Percentiles rank a stretch among this genome's conserved stretches.
phyloP scores from a whole-genome alignment of 257 asterid species.

The Solanum pennellii region DNA sequence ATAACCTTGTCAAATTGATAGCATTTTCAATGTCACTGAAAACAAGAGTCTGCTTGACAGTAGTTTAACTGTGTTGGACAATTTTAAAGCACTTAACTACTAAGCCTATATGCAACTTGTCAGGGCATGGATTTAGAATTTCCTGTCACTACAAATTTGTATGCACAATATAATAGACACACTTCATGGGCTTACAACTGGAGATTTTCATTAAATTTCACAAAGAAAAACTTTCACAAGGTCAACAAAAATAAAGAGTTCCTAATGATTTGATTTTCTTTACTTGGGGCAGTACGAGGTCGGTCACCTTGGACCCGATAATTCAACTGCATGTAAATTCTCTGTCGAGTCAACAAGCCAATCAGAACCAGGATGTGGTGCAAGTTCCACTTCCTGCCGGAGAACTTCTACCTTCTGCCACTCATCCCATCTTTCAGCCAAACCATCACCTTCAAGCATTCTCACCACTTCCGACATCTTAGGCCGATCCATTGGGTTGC shows the following conservation, averaged over 20 bases:
- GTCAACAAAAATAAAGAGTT: neutral
- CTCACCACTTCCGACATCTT: conserved; percentile 49
- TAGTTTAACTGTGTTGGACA: neutral
- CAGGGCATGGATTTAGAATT: neutral
- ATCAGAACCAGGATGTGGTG: conserved; percentile 28
- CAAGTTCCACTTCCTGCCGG: conserved; percentile 41
- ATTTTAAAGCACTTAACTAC: neutral
- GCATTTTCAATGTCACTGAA: neutral
- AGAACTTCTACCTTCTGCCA: conserved; percentile 54
- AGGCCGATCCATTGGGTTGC: conserved; percentile 43
- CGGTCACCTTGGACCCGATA: conserved; percentile 48
- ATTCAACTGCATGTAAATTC: conserved; percentile 38
- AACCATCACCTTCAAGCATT: conserved; percentile 45
- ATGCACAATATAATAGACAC: conserved; percentile 21
- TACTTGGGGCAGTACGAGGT: neutral
- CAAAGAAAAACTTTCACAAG: neutral
- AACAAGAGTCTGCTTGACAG: neutral
- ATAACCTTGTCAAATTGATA: neutral
- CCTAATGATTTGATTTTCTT: conserved; percentile 6
- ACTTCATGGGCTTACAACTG: conserved; percentile 6
- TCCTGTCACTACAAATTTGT: conserved; percentile 20
- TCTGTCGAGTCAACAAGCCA: conserved; percentile 49
- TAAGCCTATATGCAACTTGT: conserved; percentile 12
- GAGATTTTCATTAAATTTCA: neutral
- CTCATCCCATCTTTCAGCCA: conserved; percentile 52